Evolutionary conservation across 768 basidiomycete genomes (phyloP), one percentile per base, ranked within the genome.

Genomic region (Mycena chlorophos): DNA sequence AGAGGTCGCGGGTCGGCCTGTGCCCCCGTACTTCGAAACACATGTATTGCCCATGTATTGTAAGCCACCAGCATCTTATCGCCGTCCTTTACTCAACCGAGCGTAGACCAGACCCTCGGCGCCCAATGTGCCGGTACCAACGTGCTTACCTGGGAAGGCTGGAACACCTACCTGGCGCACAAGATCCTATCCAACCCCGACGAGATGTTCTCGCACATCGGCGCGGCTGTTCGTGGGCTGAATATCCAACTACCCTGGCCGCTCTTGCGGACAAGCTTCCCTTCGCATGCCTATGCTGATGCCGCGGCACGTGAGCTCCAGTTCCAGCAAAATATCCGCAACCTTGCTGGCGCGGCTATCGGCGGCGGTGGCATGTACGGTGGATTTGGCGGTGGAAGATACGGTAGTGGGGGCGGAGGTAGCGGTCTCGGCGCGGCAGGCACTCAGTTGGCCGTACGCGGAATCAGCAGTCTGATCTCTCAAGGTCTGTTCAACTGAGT

Each of bases 131-230:
- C 56, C 0, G 60, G 53, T 28, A 8, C 52, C 6, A 61, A 57
- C 39, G 53, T 57, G n/a, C 56, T 61, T 2, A 57, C 60, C 1
- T 61, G 60, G 60, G 56, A 61, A 12, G 56, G 60, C 47, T 61
- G 60, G 60, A 56, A 61, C 47, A 57, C 60, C 3, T 57, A 50
- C 54, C 56, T 61, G n/a, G 52, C 55, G n/a, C 60, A 61, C 50
- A 61, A 61, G 52, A 61, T 61, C 37, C 56, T 61, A 27, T 39
- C 60, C 1, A 19, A 6, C 5, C 60, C 60, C 25, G 55, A 56
- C 17, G 56, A 54, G 2, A 57, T 55, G 55, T 61, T 37, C 53
- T 52, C 56, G 23, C 56, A 57, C 40, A 47, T 61, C 27, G 52
- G 55, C 23, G 45, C 56, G 0, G 56, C 17, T 25, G 25, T 57